These are phyloP conservation scores for Solanum appendiculatum DNA, from an alignment of 257 asterid species.

Conservation along the genomic window DNA sequence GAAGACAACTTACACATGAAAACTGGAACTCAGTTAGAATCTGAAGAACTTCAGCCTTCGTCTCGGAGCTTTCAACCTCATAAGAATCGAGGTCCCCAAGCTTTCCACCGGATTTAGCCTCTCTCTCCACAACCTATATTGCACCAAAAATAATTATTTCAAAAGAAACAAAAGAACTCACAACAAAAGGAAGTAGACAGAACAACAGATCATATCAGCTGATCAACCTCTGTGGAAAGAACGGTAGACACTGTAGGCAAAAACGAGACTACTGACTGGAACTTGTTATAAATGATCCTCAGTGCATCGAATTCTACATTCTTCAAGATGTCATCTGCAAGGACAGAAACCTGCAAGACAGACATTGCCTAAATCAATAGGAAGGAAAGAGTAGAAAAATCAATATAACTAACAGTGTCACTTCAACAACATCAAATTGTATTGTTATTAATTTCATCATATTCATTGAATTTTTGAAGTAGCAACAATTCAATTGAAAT, in stretches of 20 bases:
- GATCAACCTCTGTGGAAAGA: conserved; percentile 83
- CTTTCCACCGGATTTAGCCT: conserved; percentile 86
- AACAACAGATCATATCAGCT: not conserved
- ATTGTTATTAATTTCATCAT: not conserved
- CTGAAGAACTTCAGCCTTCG: conserved; percentile 90
- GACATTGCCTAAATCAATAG: not conserved
- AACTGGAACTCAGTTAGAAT: conserved; percentile 87
- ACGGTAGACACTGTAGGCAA: conserved; percentile 69
- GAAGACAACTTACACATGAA: conserved; percentile 48
- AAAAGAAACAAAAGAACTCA: not conserved
- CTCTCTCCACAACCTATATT: conserved; percentile 68
- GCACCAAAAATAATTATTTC: not conserved
- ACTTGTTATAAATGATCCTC: conserved; percentile 80
- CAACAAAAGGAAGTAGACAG: not conserved
- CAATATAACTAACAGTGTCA: not conserved
- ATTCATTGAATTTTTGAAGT: not conserved
- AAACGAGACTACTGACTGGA: conserved; percentile 76
- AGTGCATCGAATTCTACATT: conserved; percentile 82
- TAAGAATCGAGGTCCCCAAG: conserved; percentile 80
- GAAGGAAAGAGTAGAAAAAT: not conserved
- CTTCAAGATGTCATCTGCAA: conserved; percentile 94
- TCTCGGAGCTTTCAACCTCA: conserved; percentile 90
- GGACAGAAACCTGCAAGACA: conserved; percentile 68
- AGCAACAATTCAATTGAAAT: not conserved
- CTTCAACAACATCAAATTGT: not conserved